Evolutionary conservation across 2,329 filamentous ascomycete species (phyloP), one percentile per base, ranked within the genome.

Genomic region (Ophiocordyceps robertsii): DNA sequence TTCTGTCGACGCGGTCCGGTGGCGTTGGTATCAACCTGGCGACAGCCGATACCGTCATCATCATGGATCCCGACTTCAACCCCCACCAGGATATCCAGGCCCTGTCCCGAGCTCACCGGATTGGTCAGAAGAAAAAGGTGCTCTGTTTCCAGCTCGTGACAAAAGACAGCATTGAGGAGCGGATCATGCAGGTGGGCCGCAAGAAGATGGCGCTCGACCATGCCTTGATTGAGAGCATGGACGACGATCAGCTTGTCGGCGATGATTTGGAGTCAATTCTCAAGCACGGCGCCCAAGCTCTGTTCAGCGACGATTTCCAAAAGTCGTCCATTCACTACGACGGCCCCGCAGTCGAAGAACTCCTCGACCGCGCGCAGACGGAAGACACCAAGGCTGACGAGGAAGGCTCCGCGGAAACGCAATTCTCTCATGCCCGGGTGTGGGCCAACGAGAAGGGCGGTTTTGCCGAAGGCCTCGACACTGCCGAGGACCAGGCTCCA

Each of bases 51-150:
- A 98, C 92, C 0, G 93, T 98, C 47, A 95, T 98, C 49, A 95
- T 98, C 50, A 78, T 96, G 50, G 89, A 98, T 53, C 87, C 87
- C 0, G 92, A 98, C 56, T 96, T 94, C 68, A 98, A 98, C 47
- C 92, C 92, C 1, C 92, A 98, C 56, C 92, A 98, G 61, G 93
- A 98, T 55, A 84, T 98, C 35, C 92, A 98, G 60, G 92, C 92
- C 0, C 72, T 98, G 29, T 94, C 90, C 29, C 80, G 93, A 49
- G 92, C 90, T 16, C 92, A 98, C 61, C 82, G 92, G 24, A 96
- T 98, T 48, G 93, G 93, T 0, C 93, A 98, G 62, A 87, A 88
- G 61, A 88, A 92, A 51, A 95, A 93, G 53, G 92, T 98, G 0
- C 72, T 98, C 2, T 94, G 93, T 50, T 95, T 96, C 54, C 90